Evolutionary conservation across 2,329 filamentous ascomycete genomes (phyloP), one percentile per base, ranked within the genome.

Genomic region (Pseudogymnoascus sp.): DNA sequence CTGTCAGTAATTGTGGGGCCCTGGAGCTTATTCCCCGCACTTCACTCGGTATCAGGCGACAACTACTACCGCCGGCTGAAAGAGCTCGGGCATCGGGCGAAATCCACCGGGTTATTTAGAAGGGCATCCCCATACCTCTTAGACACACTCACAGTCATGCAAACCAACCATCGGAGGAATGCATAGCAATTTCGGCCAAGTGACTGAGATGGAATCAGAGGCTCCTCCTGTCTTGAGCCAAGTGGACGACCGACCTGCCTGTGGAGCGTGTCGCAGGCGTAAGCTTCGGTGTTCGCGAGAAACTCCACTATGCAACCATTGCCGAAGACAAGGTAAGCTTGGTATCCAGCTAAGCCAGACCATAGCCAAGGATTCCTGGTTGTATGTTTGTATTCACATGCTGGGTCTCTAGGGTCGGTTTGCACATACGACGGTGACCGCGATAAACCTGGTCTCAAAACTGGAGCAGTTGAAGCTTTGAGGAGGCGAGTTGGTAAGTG

Each of bases 351-450:
- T 19, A 52, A n/a, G 16, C 45, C 26, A 29, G 19, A 16, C 26
- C 26, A 52, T 8, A 4, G 45, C n/a, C 26, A 52, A 52, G 26
- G 7, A 52, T 11, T 52, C 5, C n/a, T 16, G 12, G 3, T 14
- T 31, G 26, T 31, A 31, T 49, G 12, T 31, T 31, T 52, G 26
- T 52, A 52, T 31, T 52, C 26, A 52, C 26, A 52, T n/a, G 26
- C 2, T 52, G 45, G 23, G 26, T 52, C 16, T 31, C 45, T 65
- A 19, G 37, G 58, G 45, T 45, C 61, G 21, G 31, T 37, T 10
- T 69, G 67, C 49, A n/a, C 60, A n/a, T 69, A 69, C 52, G 67
- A 68, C 21, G 43, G 61, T n/a, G 67, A 67, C 62, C 62, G 64
- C 29, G 63, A 64, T 14, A 69, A 68, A 60, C 68, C 68, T 21